Conservation (phyloP, 495 filamentous ascomycete species). For the Aspergillus ostianus region DNA sequence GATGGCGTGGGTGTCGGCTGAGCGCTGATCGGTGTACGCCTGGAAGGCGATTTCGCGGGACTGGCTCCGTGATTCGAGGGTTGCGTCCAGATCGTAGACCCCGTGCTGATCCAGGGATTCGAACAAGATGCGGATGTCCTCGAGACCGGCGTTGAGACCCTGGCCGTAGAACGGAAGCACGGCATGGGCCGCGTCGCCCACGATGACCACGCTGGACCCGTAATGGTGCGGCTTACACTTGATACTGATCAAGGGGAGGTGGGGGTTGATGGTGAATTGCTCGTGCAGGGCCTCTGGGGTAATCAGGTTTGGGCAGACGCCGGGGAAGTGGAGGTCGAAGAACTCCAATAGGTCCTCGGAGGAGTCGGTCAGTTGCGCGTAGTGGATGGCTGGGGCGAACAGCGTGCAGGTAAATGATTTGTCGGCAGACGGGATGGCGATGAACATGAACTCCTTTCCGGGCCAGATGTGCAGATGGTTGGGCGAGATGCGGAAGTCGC, state of each 20-base stretch:
- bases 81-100: constrained; percentile 33
- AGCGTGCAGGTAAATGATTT: constrained; percentile 94
- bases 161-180: constrained; percentile 97
- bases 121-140: constrained; percentile 81
- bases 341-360: constrained; percentile 59
- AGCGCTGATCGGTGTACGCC: constrained; percentile 70
- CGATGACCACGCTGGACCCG: constrained; percentile 70
- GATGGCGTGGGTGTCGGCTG: constrained; percentile 79
- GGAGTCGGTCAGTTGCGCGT: constrained; percentile 54
- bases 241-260: constrained; percentile 87
- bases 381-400: constrained; percentile 66
- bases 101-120: constrained; percentile 65
- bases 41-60: constrained; percentile 59
- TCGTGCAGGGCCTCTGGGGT: constrained; percentile 59
- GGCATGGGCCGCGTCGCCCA: constrained; percentile 95
- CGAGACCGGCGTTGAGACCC: constrained; percentile 83
- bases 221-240: constrained; percentile 89
- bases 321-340: constrained; percentile 81
- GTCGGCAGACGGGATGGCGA: constrained; percentile 86
- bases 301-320: constrained; percentile 79
- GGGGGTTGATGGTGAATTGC: constrained; percentile 76
- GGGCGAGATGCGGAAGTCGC: constrained; percentile 74
- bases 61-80: constrained; percentile 37
- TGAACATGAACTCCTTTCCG: constrained; percentile 91
- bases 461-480: constrained; percentile 99